Evolutionary conservation across 73 alveolate genomes (phyloP).

Genomic region (Paramecium caudatum): DNA sequence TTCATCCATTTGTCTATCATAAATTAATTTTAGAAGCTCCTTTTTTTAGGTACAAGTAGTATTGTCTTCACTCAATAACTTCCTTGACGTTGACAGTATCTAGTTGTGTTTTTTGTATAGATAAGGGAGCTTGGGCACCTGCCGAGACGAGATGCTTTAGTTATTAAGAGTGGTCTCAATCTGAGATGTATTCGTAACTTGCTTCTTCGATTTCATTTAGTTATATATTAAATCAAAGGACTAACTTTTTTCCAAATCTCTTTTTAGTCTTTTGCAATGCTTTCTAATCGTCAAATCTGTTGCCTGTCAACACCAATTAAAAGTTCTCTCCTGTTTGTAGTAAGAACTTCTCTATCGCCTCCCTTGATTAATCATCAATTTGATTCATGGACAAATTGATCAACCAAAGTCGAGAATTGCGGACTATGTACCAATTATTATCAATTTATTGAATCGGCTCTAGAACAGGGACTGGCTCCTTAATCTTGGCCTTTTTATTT

Average conservation of each 20-base stretch:
- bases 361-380: conserved; percentile 46
- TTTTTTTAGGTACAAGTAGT: not conserved
- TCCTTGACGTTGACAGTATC: conserved; percentile 9
- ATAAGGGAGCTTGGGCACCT: conserved; percentile 9
- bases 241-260: conserved; percentile 66
- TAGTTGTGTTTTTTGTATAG: not conserved
- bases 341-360: conserved; percentile 52
- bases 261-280: conserved; percentile 25
- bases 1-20: conserved; percentile 21
- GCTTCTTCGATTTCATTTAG: conserved; percentile 36
- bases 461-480: conserved; percentile 36
- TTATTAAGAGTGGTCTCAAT: conserved; percentile 53
- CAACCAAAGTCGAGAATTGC: conserved; percentile 57
- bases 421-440: conserved; percentile 26
- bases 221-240: conserved; percentile 36
- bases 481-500: conserved; percentile 57
- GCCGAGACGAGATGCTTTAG: conserved; percentile 19
- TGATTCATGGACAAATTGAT: conserved; percentile 54
- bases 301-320: conserved; percentile 51
- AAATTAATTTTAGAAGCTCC: conserved; percentile 7
- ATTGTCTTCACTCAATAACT: not conserved
- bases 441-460: conserved; percentile 41
- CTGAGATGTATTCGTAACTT: conserved; percentile 51
- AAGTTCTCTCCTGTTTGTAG: conserved; percentile 58
- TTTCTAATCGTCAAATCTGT: conserved; percentile 59